Evolutionary conservation across 2,329 filamentous ascomycete species (phyloP).

Genomic region (Lasiodiplodia sp.): DNA sequence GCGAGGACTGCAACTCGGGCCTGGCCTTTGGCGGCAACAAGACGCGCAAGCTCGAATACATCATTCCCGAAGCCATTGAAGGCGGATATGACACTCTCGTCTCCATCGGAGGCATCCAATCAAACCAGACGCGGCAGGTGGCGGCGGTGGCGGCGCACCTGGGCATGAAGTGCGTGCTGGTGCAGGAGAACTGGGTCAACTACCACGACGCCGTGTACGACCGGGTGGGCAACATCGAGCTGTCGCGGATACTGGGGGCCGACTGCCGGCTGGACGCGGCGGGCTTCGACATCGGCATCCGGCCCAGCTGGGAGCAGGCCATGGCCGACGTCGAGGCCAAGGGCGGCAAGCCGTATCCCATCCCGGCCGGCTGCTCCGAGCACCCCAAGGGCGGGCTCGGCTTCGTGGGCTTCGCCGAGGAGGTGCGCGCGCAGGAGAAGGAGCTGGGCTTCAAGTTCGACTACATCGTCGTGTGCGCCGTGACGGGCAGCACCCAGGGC

Average conservation of each 20-base stretch:
- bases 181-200: conserved; percentile 75
- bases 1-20: conserved; percentile 74
- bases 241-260: conserved; percentile 71
- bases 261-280: conserved; percentile 67
- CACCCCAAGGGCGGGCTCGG: conserved; percentile 73
- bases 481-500: conserved; percentile 74
- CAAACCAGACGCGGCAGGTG: conserved; percentile 74
- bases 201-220: conserved; percentile 67
- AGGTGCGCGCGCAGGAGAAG: conserved; percentile 68
- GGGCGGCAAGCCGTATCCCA: conserved; percentile 71
- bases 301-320: conserved; percentile 66
- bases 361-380: conserved; percentile 73
- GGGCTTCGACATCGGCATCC: conserved; percentile 64
- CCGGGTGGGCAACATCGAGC: conserved; percentile 74
- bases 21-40: conserved; percentile 75
- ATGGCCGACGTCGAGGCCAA: conserved; percentile 58
- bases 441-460: conserved; percentile 70
- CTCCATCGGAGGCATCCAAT: conserved; percentile 72
- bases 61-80: conserved; percentile 67
- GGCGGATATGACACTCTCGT: conserved; percentile 68
- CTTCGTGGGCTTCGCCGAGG: conserved; percentile 74
- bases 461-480: conserved; percentile 71
- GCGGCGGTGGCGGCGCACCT: conserved; percentile 67
- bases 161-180: conserved; percentile 63
- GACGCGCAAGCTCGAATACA: conserved; percentile 73